These are phyloP conservation scores for Heritiera fomes DNA, from an alignment of 345 rosid genomes.

Conservation along the genomic window DNA sequence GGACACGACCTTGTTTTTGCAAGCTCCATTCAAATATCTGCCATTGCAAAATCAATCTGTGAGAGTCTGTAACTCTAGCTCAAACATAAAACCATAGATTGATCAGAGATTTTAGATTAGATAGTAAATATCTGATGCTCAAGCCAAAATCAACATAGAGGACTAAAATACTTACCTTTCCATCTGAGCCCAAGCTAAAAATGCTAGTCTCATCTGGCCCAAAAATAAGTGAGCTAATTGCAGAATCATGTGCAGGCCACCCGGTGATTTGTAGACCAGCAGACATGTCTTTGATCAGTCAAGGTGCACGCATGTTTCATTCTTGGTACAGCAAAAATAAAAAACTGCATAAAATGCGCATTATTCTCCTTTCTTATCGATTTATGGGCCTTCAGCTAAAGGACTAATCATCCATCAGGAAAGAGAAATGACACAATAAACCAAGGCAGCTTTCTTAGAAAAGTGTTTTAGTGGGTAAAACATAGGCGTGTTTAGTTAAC, in stretches of 20 bases:
- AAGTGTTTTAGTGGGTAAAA: background rate
- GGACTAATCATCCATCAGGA: background rate
- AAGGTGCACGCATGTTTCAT: slow-evolving; percentile 33
- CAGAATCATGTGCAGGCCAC: slow-evolving; percentile 82
- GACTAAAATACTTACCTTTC: slow-evolving; percentile 44
- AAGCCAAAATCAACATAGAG: background rate
- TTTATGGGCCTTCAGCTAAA: background rate
- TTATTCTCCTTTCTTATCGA: slow-evolving; percentile 5
- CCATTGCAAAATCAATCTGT: slow-evolving; percentile 19
- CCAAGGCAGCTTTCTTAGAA: background rate
- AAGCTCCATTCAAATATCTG: slow-evolving; percentile 81
- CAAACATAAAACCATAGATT: background rate
- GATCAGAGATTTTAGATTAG: background rate
- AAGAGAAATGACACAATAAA: slow-evolving; percentile 7
- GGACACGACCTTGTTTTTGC: slow-evolving; percentile 72
- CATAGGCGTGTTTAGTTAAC: background rate
- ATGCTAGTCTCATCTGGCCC: slow-evolving; percentile 77
- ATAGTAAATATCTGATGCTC: background rate
- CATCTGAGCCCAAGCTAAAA: slow-evolving; percentile 69
- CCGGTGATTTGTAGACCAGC: slow-evolving; percentile 76
- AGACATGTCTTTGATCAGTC: slow-evolving; percentile 63
- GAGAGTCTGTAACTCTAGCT: slow-evolving; percentile 19
- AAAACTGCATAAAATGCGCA: background rate
- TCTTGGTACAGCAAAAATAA: too few relatives aligned
- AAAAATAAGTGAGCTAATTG: slow-evolving; percentile 63